These are phyloP conservation scores for Barnettozyma vustinii DNA, from an alignment of 805 yeast species.

Conservation along the genomic window DNA sequence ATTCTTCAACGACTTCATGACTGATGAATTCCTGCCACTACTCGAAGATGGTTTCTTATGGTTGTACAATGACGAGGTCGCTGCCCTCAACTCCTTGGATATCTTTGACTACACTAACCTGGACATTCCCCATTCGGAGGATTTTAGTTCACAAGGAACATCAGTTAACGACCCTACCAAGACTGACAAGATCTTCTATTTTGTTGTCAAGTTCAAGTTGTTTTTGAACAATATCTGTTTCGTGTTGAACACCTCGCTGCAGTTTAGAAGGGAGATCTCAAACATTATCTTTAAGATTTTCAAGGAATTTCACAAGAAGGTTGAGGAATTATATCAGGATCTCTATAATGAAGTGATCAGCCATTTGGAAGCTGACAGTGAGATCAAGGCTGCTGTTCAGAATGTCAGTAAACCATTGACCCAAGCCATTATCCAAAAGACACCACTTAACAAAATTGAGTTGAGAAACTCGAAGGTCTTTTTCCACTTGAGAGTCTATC, in stretches of 20 bases:
- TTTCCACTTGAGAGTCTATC: slow-evolving; percentile 34
- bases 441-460: slow-evolving; percentile 16
- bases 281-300: slow-evolving; percentile 20
- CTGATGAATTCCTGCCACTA: slow-evolving; percentile 54
- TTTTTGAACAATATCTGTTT: slow-evolving; percentile 19
- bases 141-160: neutral
- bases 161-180: slow-evolving; percentile 26
- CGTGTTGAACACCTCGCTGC: slow-evolving; percentile 23
- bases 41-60: slow-evolving; percentile 50
- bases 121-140: slow-evolving; percentile 25
- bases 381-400: slow-evolving; percentile 8
- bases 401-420: slow-evolving; percentile 5
- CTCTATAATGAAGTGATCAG: slow-evolving; percentile 18
- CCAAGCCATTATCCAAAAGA: slow-evolving; percentile 3
- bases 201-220: slow-evolving; percentile 19
- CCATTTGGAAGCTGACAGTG: slow-evolving; percentile 22
- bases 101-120: slow-evolving; percentile 22
- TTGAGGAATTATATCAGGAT: slow-evolving; percentile 21
- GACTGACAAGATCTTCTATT: slow-evolving; percentile 10
- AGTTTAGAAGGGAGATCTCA: slow-evolving; percentile 24
- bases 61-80: slow-evolving; percentile 45
- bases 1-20: slow-evolving; percentile 65
- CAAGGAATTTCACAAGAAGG: slow-evolving; percentile 19
- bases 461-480: slow-evolving; percentile 19
- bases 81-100: slow-evolving; percentile 33